Evolutionary conservation across 495 filamentous ascomycete genomes (phyloP).

Genomic region (Astrothelium macrocarpum): DNA sequence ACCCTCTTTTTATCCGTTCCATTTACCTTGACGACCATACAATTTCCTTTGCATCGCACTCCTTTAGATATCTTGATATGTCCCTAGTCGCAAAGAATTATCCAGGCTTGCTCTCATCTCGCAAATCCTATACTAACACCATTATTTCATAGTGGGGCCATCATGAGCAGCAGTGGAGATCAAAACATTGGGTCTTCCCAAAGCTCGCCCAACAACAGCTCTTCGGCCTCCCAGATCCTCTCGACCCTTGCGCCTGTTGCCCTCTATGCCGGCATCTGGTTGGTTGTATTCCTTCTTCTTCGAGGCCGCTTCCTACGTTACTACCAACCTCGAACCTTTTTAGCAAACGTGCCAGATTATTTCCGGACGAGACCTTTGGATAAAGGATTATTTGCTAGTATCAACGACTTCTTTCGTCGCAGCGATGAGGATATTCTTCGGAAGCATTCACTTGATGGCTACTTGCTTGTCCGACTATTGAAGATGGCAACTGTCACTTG

Average conservation of each 20-base stretch:
- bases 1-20: too few species aligned
- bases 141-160: not conserved
- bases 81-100: too few species aligned
- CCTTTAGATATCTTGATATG: too few species aligned
- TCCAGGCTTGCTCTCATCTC: not conserved
- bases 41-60: too few species aligned
- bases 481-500: slow-evolving; percentile 33
- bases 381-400: slow-evolving; percentile 64
- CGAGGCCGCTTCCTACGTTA: slow-evolving; percentile 60
- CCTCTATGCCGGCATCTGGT: slow-evolving; percentile 53
- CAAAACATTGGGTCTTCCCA: slow-evolving; percentile 16
- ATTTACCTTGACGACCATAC: too few species aligned
- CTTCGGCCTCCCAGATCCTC: slow-evolving; percentile 50
- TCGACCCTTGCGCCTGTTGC: slow-evolving; percentile 62
- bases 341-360: slow-evolving; percentile 58
- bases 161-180: slow-evolving; percentile 10
- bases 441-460: slow-evolving; percentile 74
- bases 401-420: slow-evolving; percentile 64
- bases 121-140: not conserved
- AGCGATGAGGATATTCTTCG: slow-evolving; percentile 78
- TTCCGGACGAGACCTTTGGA: slow-evolving; percentile 61
- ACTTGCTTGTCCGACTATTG: slow-evolving; percentile 35
- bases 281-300: slow-evolving; percentile 66
- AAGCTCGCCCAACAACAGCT: slow-evolving; percentile 23
- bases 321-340: slow-evolving; percentile 83